Conservation (phyloP, 2,329 filamentous ascomycete species). For the Arthrobotrys sinensis region DNA sequence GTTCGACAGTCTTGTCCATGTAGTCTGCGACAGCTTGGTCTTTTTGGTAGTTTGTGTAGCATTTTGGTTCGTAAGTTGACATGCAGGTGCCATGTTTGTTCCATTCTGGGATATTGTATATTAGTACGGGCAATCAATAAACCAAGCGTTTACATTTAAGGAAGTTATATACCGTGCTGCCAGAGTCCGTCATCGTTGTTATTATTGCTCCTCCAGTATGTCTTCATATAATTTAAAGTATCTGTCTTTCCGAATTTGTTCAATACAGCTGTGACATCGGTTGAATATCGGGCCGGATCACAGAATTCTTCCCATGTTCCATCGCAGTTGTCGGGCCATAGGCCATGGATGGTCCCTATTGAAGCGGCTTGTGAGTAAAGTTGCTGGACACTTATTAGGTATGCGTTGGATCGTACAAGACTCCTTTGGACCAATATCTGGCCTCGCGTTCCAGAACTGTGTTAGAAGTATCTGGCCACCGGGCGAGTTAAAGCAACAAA, state of each 20-base stretch:
- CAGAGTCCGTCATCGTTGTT: conserved; percentile 78
- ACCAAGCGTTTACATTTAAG: not conserved
- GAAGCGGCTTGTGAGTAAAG: not conserved
- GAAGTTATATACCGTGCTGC: conserved; percentile 74
- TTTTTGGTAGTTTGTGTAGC: conserved; percentile 75
- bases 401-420: conserved; percentile 76
- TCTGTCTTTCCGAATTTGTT: conserved; percentile 72
- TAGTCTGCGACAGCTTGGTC: conserved; percentile 79
- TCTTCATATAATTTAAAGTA: conserved; percentile 77
- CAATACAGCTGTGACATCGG: conserved; percentile 77
- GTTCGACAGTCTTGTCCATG: conserved; percentile 76
- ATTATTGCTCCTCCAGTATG: conserved; percentile 79
- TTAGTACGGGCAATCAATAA: conserved; percentile 13
- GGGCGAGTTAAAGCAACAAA: conserved; percentile 82
- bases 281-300: conserved; percentile 75
- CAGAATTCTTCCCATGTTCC: conserved; percentile 75
- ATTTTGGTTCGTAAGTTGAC: conserved; percentile 77
- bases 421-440: conserved; percentile 76
- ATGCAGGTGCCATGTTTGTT: conserved; percentile 79
- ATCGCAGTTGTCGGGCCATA: conserved; percentile 77
- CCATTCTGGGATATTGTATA: conserved; percentile 68
- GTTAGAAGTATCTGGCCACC: conserved; percentile 81
- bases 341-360: conserved; percentile 58
- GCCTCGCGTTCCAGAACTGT: conserved; percentile 82
- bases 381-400: not conserved